phyloP scores from a whole-genome alignment of 164 flowering plant genomes.

The Umbellularia californica region DNA sequence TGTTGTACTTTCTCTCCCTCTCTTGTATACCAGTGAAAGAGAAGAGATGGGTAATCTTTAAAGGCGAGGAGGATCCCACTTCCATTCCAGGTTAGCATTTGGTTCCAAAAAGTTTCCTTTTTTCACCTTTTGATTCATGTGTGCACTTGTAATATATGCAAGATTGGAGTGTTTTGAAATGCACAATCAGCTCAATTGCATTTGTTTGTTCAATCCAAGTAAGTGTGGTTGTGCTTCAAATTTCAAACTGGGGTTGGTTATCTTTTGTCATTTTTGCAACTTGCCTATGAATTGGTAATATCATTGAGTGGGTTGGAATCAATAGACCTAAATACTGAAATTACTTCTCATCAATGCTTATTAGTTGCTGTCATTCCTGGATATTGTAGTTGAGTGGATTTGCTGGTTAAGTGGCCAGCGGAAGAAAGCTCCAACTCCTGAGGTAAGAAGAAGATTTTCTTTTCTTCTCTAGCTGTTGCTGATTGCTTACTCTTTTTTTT shows the following conservation, averaged over 20 bases:
- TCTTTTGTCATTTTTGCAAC: not conserved
- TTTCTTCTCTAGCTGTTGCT: too few species aligned
- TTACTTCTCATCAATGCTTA: not conserved
- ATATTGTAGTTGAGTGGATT: constrained; percentile 87
- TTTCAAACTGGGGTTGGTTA: not conserved
- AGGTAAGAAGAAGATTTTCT: constrained; percentile 38
- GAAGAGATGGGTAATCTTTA: constrained; percentile 87
- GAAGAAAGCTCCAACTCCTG: constrained; percentile 80
- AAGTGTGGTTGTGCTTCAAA: not conserved
- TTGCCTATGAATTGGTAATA: not conserved
- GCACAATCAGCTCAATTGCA: not conserved
- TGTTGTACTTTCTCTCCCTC: not conserved
- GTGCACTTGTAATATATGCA: not conserved
- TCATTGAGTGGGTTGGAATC: not conserved
- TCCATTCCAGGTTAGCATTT: constrained; percentile 63
- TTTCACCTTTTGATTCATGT: not conserved
- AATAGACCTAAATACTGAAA: not conserved
- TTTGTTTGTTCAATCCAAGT: not conserved
- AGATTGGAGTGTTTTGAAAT: not conserved
- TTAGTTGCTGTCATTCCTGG: constrained; percentile 8
- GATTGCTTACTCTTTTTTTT: too few species aligned
- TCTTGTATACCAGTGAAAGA: constrained; percentile 62
- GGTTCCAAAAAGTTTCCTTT: not conserved
- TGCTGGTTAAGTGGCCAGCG: constrained; percentile 98
- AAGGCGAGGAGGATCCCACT: constrained; percentile 83